phyloP scores from a whole-genome alignment of 305 asterid species.

The Coffea humblotiana region DNA sequence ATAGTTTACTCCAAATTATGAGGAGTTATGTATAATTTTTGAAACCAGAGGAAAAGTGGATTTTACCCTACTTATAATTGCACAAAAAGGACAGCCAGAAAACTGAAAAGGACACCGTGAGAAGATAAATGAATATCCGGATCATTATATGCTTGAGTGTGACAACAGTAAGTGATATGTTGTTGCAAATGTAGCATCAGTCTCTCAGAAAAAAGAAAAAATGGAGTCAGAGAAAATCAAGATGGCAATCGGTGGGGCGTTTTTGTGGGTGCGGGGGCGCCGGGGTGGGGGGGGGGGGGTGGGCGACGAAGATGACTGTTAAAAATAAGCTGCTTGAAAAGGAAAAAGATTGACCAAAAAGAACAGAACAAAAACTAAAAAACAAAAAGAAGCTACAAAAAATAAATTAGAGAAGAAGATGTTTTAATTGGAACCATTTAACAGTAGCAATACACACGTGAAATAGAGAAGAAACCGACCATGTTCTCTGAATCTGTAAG shows the following conservation, averaged over 20 bases:
- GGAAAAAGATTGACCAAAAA: neutral
- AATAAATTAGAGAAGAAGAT: neutral
- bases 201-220: neutral
- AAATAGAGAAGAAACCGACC: slow-evolving; percentile 23
- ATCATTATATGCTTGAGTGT: neutral
- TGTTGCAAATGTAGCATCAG: neutral
- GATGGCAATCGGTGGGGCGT: neutral
- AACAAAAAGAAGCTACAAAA: neutral
- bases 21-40: too few relatives aligned
- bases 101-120: neutral
- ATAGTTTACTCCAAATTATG: too few relatives aligned
- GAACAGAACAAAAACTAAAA: neutral
- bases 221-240: neutral
- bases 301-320: slow-evolving; percentile 25
- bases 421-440: neutral
- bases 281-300: too few relatives aligned
- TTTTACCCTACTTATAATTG: too few relatives aligned
- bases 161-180: slow-evolving; percentile 2
- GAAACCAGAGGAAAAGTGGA: too few relatives aligned
- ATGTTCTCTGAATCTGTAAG: slow-evolving; percentile 46
- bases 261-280: too few relatives aligned
- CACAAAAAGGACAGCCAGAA: neutral
- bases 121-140: neutral
- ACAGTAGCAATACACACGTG: slow-evolving; percentile 20
- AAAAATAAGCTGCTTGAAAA: slow-evolving; percentile 19